Evolutionary conservation across 1,284 basidiomycete genomes (phyloP), one percentile per base, ranked within the genome.

Genomic region (Apiotrichum porosum): DNA sequence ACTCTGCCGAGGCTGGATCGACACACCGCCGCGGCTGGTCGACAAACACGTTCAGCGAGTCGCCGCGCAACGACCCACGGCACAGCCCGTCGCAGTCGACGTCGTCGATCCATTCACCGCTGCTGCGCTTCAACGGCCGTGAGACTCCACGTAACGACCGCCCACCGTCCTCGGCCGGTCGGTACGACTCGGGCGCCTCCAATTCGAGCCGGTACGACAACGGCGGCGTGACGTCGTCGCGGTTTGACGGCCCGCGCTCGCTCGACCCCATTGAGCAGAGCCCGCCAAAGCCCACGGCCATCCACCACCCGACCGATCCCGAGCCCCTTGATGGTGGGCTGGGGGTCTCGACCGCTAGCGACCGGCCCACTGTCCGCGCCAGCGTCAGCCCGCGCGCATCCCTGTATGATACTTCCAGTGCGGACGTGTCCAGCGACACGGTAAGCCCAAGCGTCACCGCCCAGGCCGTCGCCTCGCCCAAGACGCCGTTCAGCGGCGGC

Each of bases 261-360:
- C 49, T 55, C n/a, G 46, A 48, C 40, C 46, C 53, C 10, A 55
- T 55, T n/a, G 47, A 55, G 47, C 54, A 55, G 41, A 44, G 40
- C 12, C 53, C 53, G 6, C 53, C 53, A 2, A 44, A 37, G 14
- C 22, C 40, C 15, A 23, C 30, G 14, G 17, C 40, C 15, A 21
- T 26, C n/a, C 15, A 21, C 22, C 33, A 37, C 18, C 17, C n/a
- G n/a, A 32, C 35, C 6, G 31, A 34, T 12, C 40, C 37, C 18
- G n/a, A 33, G 1, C 13, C n/a, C 9, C 23, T 26, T 17, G 15
- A 35, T 5, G 24, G 17, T 15, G 22, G 37, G 14, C 32, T 34
- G 19, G 18, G 18, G 3, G 15, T 24, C 32, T 21, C 17, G 6
- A 15, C 13, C 22, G 21, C 15, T n/a, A n/a, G n/a, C n/a, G n/a